Base-by-base conservation (phyloP, 192 early-diverging fungal species). In the Backusella morwellensis region DNA sequence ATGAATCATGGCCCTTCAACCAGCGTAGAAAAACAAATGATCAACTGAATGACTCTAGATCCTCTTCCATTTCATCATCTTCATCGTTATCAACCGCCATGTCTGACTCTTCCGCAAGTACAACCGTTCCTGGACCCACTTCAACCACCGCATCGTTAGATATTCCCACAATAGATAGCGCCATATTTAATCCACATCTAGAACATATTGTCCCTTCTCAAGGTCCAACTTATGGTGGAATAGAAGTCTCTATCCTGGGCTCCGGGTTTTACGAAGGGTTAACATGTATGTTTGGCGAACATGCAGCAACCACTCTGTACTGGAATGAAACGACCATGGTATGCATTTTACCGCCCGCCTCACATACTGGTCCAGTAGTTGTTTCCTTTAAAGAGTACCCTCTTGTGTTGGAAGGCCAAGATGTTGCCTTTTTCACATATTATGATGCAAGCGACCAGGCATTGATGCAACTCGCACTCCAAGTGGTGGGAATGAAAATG, bases 391-490 rank as follows among this genome's bases (percentile, higher is more conserved):
- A 87, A 74, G 83, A 87, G 50, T 80, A 75, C 36, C 82, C 83
- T 1, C 42, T 82, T 1, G 59, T 83, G 0, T 29, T 86, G 12
- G 79, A 80, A 29, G 21, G 50, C 26, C 23, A 68, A 70, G 23
- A 77, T 77, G n/a, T 44, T 73, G 34, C 66, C 73, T 38, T 83
- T 19, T 83, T 83, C 26, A 77, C 52, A 15, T 83, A 83, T 26
- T 81, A 68, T 73, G 76, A 80, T 72, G 76, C 97, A 78, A 86
- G 92, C 17, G 96, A 98, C 77, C 88, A 92, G 56, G 92, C 93
- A 26, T 80, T 98, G 73, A 92, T 96, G 83, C 95, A 96, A 76
- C 85, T 98, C 32, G 92, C 95, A 2, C 85, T 98, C 66, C 94
- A 95, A 70, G 91, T 96, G 1, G 88, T 96, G 0, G 96, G 96